Conservation (phyloP, 768 basidiomycete genomes). For the Pleurotus sapidus region DNA sequence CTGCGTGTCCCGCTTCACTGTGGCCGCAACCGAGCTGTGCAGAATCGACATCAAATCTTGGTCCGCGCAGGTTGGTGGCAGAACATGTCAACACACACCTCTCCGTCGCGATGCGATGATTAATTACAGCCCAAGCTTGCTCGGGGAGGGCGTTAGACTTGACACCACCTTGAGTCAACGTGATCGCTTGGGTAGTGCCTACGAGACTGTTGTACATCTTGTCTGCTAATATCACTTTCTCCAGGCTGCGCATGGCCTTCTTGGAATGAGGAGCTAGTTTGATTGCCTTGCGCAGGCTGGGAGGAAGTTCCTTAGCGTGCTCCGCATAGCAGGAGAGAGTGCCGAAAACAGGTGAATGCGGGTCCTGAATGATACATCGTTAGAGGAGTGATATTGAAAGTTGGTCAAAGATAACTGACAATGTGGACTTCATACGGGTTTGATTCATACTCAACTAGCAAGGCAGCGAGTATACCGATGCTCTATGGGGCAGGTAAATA, state of each 20-base stretch:
- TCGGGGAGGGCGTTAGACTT: conserved; percentile 84
- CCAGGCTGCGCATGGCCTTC: conserved; percentile 47
- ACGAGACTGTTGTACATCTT: conserved; percentile 41
- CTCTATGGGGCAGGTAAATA: conserved; percentile 36
- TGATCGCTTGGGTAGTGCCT: conserved; percentile 77
- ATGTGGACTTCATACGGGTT: conserved; percentile 56
- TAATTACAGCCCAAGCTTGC: conserved; percentile 62
- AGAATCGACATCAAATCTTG: not conserved
- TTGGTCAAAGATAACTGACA: conserved; percentile 26
- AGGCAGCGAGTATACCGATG: conserved; percentile 75
- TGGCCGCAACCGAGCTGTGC: conserved; percentile 40
- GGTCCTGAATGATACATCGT: conserved; percentile 33
- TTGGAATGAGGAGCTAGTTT: conserved; percentile 45
- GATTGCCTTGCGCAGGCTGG: conserved; percentile 43
- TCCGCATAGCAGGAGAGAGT: conserved; percentile 67
- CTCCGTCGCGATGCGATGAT: conserved; percentile 65
- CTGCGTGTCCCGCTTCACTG: conserved; percentile 39
- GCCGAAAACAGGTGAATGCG: conserved; percentile 55
- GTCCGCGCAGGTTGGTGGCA: conserved; percentile 2
- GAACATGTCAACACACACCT: conserved; percentile 35
- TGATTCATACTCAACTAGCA: conserved; percentile 66
- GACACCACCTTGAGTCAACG: conserved; percentile 62
- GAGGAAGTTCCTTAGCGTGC: conserved; percentile 54
- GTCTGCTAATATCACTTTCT: conserved; percentile 40
- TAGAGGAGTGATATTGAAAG: not conserved